Evolutionary conservation across 805 yeast species (phyloP), one percentile per base, ranked within the genome.

Genomic region (Starmerella floris): DNA sequence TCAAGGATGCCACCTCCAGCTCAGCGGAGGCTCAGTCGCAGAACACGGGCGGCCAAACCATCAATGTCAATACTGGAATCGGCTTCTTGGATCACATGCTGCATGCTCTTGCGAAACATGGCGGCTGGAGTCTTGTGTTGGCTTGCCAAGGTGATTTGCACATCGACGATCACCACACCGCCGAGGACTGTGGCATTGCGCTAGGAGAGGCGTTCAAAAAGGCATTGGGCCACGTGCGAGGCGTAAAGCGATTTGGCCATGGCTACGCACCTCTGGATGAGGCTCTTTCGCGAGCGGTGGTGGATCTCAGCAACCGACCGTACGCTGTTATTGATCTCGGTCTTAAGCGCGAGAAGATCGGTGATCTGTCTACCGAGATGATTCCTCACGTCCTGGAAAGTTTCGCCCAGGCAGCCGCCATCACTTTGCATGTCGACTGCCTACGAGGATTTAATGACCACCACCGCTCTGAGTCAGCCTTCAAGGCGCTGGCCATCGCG

Each of bases 61-160:
- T 91, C 46, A 68, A 76, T 26, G 76, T 91, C 40, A 81, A 83
- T 55, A 81, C 97, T 0, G 98, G 98, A 41, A 74, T 91, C 42
- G 98, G 97, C 1, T 91, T 91, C 59, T 65, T 88, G 45, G 97
- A 91, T 65, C 98, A 91, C 62, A 91, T 91, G 98, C 67, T 91
- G 37, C 95, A 88, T 56, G 98, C 98, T 0, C 68, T 91, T 54
- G 95, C 97, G 31, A 91, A 91, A 58, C 98, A 91, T 62, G 69
- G 94, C 1, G 97, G 97, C 16, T 91, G 97, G 98, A 83, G 95
- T 11, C 59, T 91, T 44, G 68, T 83, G 27, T 72, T 91, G 17
- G 94, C 81, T 58, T 88, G 97, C 62, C 73, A 79, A 45, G 98
- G 98, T 35, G 98, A 91, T 61, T 66, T 85, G 53, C 93, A 85